Percentiles rank a stretch among this genome's conserved stretches.
Conservation (phyloP, 2,329 filamentous ascomycete genomes). For the Fusarium liriodendri region DNA sequence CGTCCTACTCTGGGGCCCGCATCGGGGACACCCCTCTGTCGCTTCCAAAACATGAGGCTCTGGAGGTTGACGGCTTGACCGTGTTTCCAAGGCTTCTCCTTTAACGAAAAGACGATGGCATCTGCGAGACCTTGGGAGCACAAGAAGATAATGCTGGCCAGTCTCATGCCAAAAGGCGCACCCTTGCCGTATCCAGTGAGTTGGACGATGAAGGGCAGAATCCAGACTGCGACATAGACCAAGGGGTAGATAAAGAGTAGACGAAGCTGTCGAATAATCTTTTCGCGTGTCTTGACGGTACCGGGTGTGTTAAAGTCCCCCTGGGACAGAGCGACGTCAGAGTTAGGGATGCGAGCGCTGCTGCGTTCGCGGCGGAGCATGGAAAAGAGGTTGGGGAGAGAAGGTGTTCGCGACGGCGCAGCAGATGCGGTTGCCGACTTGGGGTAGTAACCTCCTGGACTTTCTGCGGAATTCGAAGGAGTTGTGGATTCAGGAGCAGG, state of each 20-base stretch:
- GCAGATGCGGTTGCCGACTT: conserved; percentile 12
- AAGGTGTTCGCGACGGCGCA: conserved; percentile 28
- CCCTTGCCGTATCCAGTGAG: conserved; percentile 53
- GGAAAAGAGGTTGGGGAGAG: conserved; percentile 42
- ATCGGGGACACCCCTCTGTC: conserved; percentile 6
- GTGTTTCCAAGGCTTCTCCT: conserved; percentile 76
- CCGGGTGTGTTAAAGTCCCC: conserved; percentile 39
- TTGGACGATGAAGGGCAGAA: conserved; percentile 76
- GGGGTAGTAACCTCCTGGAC: conserved; percentile 5
- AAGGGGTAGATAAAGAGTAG: conserved; percentile 82
- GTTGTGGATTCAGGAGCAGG: neutral
- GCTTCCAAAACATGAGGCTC: conserved; percentile 28
- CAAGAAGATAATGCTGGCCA: conserved; percentile 68
- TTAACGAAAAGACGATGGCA: conserved; percentile 73
- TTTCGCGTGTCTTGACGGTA: conserved; percentile 58
- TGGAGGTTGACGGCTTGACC: conserved; percentile 17
- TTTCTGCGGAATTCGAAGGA: conserved; percentile 1
- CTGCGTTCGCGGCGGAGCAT: conserved; percentile 33
- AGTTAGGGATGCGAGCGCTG: conserved; percentile 30
- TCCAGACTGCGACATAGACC: conserved; percentile 78
- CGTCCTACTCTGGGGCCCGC: conserved; percentile 51
- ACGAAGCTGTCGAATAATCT: conserved; percentile 75
- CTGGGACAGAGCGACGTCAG: conserved; percentile 19
- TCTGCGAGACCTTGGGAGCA: conserved; percentile 76
- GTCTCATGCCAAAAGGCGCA: conserved; percentile 66